A percentile compares a stretch with the other conserved stretches of the same genome.
Conservation (phyloP, 805 yeast genomes). For the Maudiozyma pseudohumilis region DNA sequence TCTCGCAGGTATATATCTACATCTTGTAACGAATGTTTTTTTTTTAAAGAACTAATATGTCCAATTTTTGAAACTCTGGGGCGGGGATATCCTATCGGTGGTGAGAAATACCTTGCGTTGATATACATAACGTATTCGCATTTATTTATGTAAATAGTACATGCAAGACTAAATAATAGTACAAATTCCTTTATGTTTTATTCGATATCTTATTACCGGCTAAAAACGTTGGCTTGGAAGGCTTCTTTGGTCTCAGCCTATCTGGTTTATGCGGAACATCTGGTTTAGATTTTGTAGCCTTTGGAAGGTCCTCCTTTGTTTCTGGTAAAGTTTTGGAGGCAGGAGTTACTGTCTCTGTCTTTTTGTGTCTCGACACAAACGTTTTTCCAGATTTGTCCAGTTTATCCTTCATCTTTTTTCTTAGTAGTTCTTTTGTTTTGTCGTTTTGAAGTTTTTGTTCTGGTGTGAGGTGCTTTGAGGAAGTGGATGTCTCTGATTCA, state of each 20-base stretch:
- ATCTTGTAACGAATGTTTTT: not conserved
- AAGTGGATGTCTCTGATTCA: not conserved
- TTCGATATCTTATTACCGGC: conserved; percentile 19
- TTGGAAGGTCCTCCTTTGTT: not conserved
- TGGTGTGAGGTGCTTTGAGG: not conserved
- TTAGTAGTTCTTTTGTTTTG: conserved; percentile 4
- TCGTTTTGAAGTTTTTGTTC: not conserved
- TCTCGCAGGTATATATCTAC: too few species aligned
- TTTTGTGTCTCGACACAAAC: conserved; percentile 28
- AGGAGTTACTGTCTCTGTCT: conserved; percentile 5
- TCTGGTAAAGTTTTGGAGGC: not conserved
- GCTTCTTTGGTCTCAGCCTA: conserved; percentile 21
- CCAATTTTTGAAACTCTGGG: not conserved
- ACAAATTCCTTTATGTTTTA: not conserved
- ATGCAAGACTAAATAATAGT: too few species aligned
- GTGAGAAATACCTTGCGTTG: too few species aligned
- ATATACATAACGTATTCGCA: too few species aligned
- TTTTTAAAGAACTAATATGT: not conserved
- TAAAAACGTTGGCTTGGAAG: conserved; percentile 43
- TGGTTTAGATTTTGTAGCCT: conserved; percentile 15
- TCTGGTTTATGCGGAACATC: conserved; percentile 53
- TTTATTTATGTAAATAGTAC: too few species aligned
- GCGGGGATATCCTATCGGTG: too few species aligned
- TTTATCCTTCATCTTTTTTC: conserved; percentile 34
- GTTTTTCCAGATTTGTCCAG: conserved; percentile 26